Percentiles rank a stretch among this genome's conserved stretches.
Evolutionary conservation across 768 basidiomycete genomes (phyloP).

Genomic region (Atractiella rhizophila): DNA sequence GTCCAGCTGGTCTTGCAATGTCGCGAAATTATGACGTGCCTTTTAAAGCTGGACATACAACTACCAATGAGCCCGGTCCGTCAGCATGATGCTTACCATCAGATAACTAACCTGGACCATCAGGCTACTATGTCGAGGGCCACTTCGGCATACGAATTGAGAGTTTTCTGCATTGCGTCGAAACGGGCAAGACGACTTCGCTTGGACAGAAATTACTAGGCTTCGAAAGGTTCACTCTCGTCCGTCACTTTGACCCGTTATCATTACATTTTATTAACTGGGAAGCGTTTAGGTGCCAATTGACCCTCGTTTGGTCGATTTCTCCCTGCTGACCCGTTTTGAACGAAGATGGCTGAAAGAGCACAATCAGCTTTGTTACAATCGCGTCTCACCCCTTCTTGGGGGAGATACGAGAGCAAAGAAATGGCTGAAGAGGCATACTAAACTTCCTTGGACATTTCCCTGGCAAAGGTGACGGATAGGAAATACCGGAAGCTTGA

Average conservation of each 20-base stretch:
- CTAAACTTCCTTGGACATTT: too few species aligned
- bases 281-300: slow-evolving; percentile 71
- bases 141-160: slow-evolving; percentile 81
- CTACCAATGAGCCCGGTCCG: slow-evolving; percentile 70
- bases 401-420: too few species aligned
- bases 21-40: too few species aligned
- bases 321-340: slow-evolving; percentile 52
- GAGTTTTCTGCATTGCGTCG: slow-evolving; percentile 53
- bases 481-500: too few species aligned
- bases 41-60: slow-evolving; percentile 59
- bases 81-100: too few species aligned
- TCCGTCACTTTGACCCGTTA: background rate
- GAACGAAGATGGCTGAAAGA: slow-evolving; percentile 78
- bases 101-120: too few species aligned
- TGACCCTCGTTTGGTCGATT: slow-evolving; percentile 67
- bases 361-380: too few species aligned
- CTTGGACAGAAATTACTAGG: slow-evolving; percentile 52
- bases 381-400: too few species aligned
- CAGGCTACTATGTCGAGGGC: slow-evolving; percentile 34
- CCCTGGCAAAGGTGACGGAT: too few species aligned
- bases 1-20: slow-evolving; percentile 34
- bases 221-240: slow-evolving; percentile 58
- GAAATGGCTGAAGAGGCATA: too few species aligned
- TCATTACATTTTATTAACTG: too few species aligned
- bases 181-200: too few species aligned